Conservation (phyloP, 2,329 filamentous ascomycete species). For the Diatrype stigma region DNA sequence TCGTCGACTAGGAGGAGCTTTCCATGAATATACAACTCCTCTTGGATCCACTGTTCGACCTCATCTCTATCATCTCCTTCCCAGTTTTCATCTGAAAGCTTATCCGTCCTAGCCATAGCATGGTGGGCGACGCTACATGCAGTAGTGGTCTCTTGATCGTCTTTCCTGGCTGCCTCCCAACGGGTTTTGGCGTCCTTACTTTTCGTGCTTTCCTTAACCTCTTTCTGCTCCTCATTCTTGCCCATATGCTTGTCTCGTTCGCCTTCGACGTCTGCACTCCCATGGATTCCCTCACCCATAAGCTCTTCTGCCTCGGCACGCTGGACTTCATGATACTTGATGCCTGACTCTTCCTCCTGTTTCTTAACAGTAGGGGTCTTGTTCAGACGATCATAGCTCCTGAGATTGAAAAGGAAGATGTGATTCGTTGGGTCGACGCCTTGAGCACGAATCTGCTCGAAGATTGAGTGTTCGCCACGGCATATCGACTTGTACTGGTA, state of each 20-base stretch:
- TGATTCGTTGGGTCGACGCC: conserved; percentile 76
- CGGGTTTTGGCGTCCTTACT: conserved; percentile 44
- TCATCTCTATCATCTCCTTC: conserved; percentile 72
- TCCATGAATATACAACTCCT: conserved; percentile 92
- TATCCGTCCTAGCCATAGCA: conserved; percentile 68
- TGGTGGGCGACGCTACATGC: conserved; percentile 64
- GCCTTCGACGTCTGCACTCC: conserved; percentile 40
- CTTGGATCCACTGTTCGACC: conserved; percentile 85
- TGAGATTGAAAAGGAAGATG: conserved; percentile 90
- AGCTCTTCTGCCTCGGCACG: conserved; percentile 85
- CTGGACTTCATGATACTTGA: conserved; percentile 83
- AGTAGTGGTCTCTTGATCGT: conserved; percentile 32
- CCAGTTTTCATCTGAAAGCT: conserved; percentile 67
- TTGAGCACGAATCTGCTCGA: conserved; percentile 66
- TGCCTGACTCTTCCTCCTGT: conserved; percentile 75
- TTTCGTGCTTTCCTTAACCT: conserved; percentile 28
- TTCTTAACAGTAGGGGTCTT: conserved; percentile 69
- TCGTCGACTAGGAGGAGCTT: conserved; percentile 91
- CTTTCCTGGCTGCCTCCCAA: conserved; percentile 47
- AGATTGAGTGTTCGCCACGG: conserved; percentile 87
- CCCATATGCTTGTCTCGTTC: conserved; percentile 49
- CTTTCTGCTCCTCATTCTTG: conserved; percentile 31
- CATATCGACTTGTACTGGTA: conserved; percentile 97
- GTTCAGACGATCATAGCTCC: conserved; percentile 89
- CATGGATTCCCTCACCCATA: conserved; percentile 71